phyloP scores from a whole-genome alignment of 208 protist species.

The Leishmania turanica region DNA sequence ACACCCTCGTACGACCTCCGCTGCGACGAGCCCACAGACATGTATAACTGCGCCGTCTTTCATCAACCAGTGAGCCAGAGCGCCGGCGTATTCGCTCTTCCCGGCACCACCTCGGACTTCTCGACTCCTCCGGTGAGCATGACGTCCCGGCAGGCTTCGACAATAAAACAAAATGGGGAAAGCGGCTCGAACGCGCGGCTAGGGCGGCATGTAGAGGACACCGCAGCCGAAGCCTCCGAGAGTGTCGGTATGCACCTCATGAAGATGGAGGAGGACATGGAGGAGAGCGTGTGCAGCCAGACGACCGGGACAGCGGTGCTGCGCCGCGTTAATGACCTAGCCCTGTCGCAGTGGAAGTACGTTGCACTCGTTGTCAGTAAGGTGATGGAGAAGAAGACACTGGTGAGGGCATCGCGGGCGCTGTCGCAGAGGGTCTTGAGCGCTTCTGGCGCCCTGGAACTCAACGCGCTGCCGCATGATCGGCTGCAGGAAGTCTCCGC shows the following conservation, averaged over 20 bases:
- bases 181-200: background rate
- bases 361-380: background rate
- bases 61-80: background rate
- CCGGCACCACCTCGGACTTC: background rate
- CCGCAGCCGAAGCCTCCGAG: background rate
- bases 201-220: background rate
- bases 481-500: background rate
- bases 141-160: background rate
- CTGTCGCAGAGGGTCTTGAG: background rate
- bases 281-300: background rate
- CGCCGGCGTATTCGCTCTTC: background rate
- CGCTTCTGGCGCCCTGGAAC: background rate
- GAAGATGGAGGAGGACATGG: background rate
- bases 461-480: background rate
- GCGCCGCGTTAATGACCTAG: constrained; percentile 11
- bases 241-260: too few relatives aligned
- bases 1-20: background rate
- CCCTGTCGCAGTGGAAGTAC: constrained; percentile 15
- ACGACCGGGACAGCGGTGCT: background rate
- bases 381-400: constrained; percentile 7
- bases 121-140: background rate
- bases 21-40: background rate
- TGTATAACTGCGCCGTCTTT: background rate
- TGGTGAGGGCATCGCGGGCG: constrained; percentile 3
- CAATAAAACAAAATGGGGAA: background rate